Evolutionary conservation across 441 rosid species (phyloP), one percentile per base, ranked within the genome.

Genomic region (Kokia cookei): DNA sequence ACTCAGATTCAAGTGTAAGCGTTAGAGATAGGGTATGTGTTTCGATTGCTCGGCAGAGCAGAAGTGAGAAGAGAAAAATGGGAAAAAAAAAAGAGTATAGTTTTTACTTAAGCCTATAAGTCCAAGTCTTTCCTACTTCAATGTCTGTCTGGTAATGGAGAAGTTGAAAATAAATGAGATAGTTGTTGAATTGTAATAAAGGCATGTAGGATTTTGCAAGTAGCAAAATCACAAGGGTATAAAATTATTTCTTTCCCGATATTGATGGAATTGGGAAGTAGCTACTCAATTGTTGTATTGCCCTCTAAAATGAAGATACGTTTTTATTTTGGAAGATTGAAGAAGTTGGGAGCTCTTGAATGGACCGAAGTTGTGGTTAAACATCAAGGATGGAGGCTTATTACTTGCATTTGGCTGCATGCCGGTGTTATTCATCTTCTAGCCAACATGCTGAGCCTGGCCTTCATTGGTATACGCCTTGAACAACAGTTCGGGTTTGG

Each of bases 401-500:
- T 88, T 48, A 79, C 87, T 26, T 85, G 87, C 74, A 78, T 85
- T 68, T 86, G 90, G 90, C 75, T 88, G 22, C 92, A 88, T 32
- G 90, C 87, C 0, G 92, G 92, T 51, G 82, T 88, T 54, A 65
- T 88, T 70, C 90, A 88, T 77, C 82, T 88, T 70, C 75, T 76
- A 0, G 81, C 65, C 5, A 88, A 86, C 77, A 85, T 86, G 86
- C 43, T 84, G 61, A 81, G 87, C 67, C 81, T 88, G 29, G 47
- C 81, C 73, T 71, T 91, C 43, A 81, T 93, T 26, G 98, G 99
- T 59, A 76, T 91, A 78, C 88, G 93, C 66, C 93, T 94, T 47
- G 97, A 94, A 60, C 92, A 91, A 58, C 97, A 92, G 76, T 94
- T 94, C 62, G 97, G 97, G 69, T 92, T 91, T 62, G 87, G 97